Percentiles rank a stretch among this genome's conserved stretches.
phyloP scores from a whole-genome alignment of 345 rosid genomes.

The Cardamine occulta region DNA sequence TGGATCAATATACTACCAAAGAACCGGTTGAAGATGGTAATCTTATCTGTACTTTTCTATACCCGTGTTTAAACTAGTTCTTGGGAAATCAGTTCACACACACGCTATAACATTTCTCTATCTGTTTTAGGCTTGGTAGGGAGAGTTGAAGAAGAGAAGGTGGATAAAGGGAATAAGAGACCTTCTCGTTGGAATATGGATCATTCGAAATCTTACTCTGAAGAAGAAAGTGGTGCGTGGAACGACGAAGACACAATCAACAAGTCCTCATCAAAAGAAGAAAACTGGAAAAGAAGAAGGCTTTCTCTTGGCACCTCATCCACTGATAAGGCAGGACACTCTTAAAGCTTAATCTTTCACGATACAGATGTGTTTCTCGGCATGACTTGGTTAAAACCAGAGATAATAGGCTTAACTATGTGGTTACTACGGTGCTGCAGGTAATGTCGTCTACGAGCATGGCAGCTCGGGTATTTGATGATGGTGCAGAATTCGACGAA shows the following conservation, averaged over 20 bases:
- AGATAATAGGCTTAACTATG: background rate
- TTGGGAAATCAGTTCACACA: background rate
- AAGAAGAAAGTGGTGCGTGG: slow-evolving; percentile 51
- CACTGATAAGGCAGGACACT: slow-evolving; percentile 53
- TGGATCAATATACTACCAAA: slow-evolving; percentile 47
- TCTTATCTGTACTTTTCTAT: background rate
- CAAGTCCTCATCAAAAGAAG: slow-evolving; percentile 47
- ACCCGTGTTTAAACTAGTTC: background rate
- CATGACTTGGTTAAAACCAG: background rate
- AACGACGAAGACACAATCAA: slow-evolving; percentile 41
- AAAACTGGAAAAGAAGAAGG: slow-evolving; percentile 59
- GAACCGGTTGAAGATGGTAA: slow-evolving; percentile 52
- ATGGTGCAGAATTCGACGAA: slow-evolving; percentile 55
- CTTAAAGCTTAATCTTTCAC: slow-evolving; percentile 1
- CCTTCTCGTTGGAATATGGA: slow-evolving; percentile 51
- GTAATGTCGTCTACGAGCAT: slow-evolving; percentile 64
- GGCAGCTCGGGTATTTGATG: slow-evolving; percentile 68
- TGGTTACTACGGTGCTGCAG: slow-evolving; percentile 22
- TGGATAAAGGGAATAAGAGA: slow-evolving; percentile 45
- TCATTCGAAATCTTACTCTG: slow-evolving; percentile 43
- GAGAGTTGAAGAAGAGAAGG: slow-evolving; percentile 39
- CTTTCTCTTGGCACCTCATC: slow-evolving; percentile 45
- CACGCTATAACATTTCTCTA: slow-evolving; percentile 19
- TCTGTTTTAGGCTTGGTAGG: slow-evolving; percentile 40
- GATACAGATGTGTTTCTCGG: background rate